Percentiles rank a stretch among this genome's conserved stretches.
These are phyloP conservation scores for Carex pumila DNA, from an alignment of 176 grass and related monocot species.

Conservation along the genomic window DNA sequence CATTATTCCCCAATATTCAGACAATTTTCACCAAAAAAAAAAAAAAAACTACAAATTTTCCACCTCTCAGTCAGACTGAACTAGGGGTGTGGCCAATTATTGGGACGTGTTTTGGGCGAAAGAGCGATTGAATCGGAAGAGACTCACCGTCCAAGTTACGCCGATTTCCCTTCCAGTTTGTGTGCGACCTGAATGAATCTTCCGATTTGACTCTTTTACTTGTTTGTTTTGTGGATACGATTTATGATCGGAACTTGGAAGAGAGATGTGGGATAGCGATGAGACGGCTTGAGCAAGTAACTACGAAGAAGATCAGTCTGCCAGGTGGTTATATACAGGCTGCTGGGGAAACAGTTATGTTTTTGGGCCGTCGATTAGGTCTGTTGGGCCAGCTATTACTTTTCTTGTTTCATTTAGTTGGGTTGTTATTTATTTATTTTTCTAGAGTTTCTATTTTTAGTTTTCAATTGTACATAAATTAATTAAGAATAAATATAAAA, in stretches of 20 bases:
- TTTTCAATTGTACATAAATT: too few relatives aligned
- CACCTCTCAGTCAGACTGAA: neutral
- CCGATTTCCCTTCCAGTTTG: neutral
- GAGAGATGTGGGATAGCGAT: neutral
- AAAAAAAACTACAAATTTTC: conserved; percentile 13
- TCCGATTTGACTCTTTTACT: neutral
- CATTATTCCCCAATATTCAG: conserved; percentile 26
- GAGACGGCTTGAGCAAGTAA: neutral
- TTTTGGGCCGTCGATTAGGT: neutral
- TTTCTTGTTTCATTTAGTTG: neutral
- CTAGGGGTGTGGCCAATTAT: too few relatives aligned
- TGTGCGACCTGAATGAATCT: neutral
- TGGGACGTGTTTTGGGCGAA: neutral
- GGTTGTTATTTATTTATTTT: neutral
- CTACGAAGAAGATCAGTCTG: neutral
- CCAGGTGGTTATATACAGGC: neutral
- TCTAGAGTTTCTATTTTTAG: too few relatives aligned
- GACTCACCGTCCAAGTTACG: neutral
- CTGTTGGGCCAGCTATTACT: neutral
- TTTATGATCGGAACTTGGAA: neutral
- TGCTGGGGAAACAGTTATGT: neutral
- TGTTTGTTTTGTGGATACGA: neutral
- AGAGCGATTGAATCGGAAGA: neutral
- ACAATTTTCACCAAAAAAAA: neutral
- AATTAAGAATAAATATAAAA: too few relatives aligned